Base-by-base conservation (phyloP, 1,284 basidiomycete species). In the Sanghuangporus sanghuang region DNA sequence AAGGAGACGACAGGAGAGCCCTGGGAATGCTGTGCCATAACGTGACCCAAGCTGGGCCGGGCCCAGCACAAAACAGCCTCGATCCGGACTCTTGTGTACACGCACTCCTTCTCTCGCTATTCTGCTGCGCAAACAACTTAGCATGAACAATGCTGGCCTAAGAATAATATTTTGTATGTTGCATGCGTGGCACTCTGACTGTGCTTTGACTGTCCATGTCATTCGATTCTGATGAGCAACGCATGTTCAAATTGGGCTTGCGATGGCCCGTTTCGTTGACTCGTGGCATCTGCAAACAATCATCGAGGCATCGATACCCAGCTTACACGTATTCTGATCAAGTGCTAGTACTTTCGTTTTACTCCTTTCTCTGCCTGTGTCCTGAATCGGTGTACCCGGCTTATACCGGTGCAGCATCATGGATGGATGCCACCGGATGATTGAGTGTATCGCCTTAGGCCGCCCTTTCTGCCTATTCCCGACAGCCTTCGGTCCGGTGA, bases 1-100 rank as follows among this genome's bases (percentile, higher is more conserved):
- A 72, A 70, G 70, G 65, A 70, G 69, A 70, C 67, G 59, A 55
- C 68, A 72, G 71, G 74, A 71, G 68, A 74, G 74, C 74, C 44
- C 71, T 71, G 67, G 71, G 69, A 54, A 54, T 54, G 53, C 58
- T 50, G 49, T 59, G 71, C 71, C 66, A 66, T 64, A 60, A 50
- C 48, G 58, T 60, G 58, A 60, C 53, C 32, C 38, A 32, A 52
- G n/a, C 49, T 23, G 48, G 21, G n/a, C 49, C 27, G 6, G 21
- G 3, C 14, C n/a, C n/a, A 46, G 44, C 44, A 46, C 44, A 46
- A 46, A 21, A 46, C 44, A n/a, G 44, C 44, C 44, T 46, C 44
- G 21, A 46, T n/a, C 36, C 35, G 35, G 27, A 36, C 32, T 5
- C 16, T n/a, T 16, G 9, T n/a, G 18, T 11, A 14, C 53, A 38